Conservation (phyloP, 163 green algal species). For the Scenedesmus sp. region DNA sequence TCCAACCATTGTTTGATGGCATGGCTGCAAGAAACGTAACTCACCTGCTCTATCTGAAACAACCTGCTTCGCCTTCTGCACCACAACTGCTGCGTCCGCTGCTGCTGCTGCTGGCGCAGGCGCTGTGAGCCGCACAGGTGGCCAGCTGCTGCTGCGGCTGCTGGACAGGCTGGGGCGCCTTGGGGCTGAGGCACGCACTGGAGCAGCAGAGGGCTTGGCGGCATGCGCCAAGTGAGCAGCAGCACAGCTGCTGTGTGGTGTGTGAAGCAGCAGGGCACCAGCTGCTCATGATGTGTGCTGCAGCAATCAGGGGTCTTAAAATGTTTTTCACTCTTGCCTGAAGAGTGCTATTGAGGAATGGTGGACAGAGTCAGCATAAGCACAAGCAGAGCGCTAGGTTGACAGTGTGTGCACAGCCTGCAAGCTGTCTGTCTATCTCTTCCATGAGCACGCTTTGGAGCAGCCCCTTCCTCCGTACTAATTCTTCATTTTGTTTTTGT, state of each 20-base stretch:
- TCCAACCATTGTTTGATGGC: too few relatives aligned
- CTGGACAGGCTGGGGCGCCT: conserved; percentile 13
- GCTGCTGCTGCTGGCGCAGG: not conserved
- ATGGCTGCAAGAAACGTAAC: too few relatives aligned
- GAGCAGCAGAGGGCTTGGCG: conserved; percentile 36
- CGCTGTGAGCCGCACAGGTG: conserved; percentile 1
- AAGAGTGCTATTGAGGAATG: too few relatives aligned
- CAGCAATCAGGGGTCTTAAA: not conserved
- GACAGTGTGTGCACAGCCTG: too few relatives aligned
- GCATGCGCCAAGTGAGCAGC: conserved; percentile 17
- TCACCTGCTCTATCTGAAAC: too few relatives aligned
- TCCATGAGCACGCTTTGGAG: too few relatives aligned
- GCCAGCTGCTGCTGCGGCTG: conserved; percentile 27
- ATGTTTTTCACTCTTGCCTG: too few relatives aligned
- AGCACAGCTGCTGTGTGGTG: not conserved
- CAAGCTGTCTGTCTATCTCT: too few relatives aligned
- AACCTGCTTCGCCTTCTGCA: not conserved
- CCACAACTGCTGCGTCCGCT: not conserved
- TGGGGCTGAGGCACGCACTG: not conserved
- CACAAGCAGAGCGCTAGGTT: too few relatives aligned
- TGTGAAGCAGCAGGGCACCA: not conserved
- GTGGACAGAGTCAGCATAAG: too few relatives aligned
- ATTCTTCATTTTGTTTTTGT: not conserved
- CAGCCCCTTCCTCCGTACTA: not conserved
- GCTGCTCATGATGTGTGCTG: not conserved